These are phyloP conservation scores for Leptographium wingfieldii DNA, from an alignment of 2,329 filamentous ascomycete genomes.

Conservation along the genomic window DNA sequence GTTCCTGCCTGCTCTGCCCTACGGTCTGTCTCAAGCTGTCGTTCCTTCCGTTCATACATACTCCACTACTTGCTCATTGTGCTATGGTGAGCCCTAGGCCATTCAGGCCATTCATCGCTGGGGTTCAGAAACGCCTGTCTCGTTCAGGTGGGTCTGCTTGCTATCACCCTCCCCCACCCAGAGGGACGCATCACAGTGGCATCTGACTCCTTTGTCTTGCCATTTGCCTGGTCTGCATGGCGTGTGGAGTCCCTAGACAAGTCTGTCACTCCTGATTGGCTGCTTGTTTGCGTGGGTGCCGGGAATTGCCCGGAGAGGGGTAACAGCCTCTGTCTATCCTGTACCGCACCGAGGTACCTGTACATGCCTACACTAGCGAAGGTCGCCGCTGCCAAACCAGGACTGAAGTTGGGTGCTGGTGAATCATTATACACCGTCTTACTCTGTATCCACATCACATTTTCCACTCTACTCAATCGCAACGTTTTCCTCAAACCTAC, in stretches of 20 bases:
- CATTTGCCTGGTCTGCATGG: background rate
- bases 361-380: background rate
- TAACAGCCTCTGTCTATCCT: background rate
- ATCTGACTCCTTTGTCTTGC: background rate
- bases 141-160: background rate
- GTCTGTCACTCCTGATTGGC: background rate
- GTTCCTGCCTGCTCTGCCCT: background rate
- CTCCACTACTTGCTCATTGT: background rate
- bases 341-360: background rate
- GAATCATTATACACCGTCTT: constrained; percentile 1
- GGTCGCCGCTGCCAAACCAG: background rate
- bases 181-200: background rate
- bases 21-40: background rate
- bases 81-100: background rate
- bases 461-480: background rate
- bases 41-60: background rate
- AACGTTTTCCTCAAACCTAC: background rate
- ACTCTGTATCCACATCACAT: background rate
- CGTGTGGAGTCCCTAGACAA: background rate
- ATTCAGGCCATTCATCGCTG: background rate
- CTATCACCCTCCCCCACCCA: background rate
- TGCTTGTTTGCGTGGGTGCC: background rate
- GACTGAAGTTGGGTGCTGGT: background rate
- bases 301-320: background rate
- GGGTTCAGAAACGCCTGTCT: background rate